Evolutionary conservation across 441 rosid species (phyloP).

Genomic region (Macaranga tanarius): DNA sequence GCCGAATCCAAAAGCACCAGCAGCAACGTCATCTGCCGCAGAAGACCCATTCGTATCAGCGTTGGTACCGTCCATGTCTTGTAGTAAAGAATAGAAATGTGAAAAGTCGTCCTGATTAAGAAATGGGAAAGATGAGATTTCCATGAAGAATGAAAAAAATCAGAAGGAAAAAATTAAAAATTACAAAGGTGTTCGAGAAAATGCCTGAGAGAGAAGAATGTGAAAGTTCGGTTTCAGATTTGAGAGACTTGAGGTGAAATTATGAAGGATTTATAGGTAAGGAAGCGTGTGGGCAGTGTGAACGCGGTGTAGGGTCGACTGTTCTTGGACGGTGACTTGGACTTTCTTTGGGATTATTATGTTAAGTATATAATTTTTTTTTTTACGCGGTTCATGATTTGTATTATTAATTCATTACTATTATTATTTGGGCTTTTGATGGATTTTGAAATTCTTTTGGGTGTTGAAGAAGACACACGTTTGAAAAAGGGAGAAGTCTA

Average conservation of each 20-base stretch:
- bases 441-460: conserved; percentile 3
- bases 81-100: conserved; percentile 42
- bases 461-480: conserved; percentile 15
- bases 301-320: conserved; percentile 8
- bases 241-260: not conserved
- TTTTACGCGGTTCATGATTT: conserved; percentile 22
- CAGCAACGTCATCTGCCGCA: not conserved
- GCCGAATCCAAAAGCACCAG: conserved; percentile 19
- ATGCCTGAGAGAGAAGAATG: conserved; percentile 20
- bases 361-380: not conserved
- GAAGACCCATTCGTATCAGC: conserved; percentile 7
- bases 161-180: not conserved
- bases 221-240: conserved; percentile 24
- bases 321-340: conserved; percentile 24
- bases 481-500: not conserved
- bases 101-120: conserved; percentile 60
- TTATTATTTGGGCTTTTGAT: not conserved
- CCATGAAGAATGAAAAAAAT: conserved; percentile 41
- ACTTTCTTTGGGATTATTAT: conserved; percentile 4
- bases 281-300: conserved; percentile 25
- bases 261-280: not conserved
- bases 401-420: too few species aligned
- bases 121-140: conserved; percentile 58
- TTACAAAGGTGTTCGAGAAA: conserved; percentile 33
- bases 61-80: conserved; percentile 46